phyloP scores from a whole-genome alignment of 495 filamentous ascomycete genomes.

The Neurospora sp. region DNA sequence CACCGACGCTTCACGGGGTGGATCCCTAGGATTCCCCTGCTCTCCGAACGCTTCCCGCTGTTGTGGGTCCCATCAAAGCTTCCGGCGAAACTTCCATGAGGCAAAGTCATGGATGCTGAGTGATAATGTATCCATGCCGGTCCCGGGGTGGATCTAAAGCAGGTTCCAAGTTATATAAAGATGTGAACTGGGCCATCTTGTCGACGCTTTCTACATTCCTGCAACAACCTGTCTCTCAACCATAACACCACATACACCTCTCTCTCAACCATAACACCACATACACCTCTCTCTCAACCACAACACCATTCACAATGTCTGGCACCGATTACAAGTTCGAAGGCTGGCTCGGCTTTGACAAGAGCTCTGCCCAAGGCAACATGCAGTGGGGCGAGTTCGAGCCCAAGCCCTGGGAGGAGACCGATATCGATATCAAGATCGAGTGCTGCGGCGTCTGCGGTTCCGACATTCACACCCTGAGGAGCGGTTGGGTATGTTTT shows the following conservation, averaged over 20 bases:
- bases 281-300: not conserved
- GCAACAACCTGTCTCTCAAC: not conserved
- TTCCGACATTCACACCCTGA: conserved; percentile 64
- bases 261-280: not conserved
- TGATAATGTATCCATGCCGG: not conserved
- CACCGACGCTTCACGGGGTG: not conserved
- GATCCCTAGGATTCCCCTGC: not conserved
- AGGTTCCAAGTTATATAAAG: not conserved
- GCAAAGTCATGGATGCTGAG: not conserved
- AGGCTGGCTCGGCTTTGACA: conserved; percentile 69
- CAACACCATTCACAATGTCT: conserved; percentile 10
- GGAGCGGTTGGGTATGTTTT: conserved; percentile 54
- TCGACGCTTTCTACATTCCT: not conserved
- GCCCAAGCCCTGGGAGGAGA: conserved; percentile 69
- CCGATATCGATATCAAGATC: conserved; percentile 68
- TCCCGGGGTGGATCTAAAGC: not conserved
- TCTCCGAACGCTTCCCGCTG: not conserved
- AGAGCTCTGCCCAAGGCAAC: conserved; percentile 50
- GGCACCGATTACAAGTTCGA: conserved; percentile 45
- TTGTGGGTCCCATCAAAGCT: not conserved
- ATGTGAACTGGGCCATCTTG: not conserved
- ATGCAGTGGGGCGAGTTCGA: conserved; percentile 62
- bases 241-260: not conserved
- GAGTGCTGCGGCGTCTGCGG: conserved; percentile 83
- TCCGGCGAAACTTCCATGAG: not conserved